A percentile compares a stretch with the other conserved stretches of the same genome.
Evolutionary conservation across 2,329 filamentous ascomycete genomes (phyloP).

Genomic region (Cercospora zeina): DNA sequence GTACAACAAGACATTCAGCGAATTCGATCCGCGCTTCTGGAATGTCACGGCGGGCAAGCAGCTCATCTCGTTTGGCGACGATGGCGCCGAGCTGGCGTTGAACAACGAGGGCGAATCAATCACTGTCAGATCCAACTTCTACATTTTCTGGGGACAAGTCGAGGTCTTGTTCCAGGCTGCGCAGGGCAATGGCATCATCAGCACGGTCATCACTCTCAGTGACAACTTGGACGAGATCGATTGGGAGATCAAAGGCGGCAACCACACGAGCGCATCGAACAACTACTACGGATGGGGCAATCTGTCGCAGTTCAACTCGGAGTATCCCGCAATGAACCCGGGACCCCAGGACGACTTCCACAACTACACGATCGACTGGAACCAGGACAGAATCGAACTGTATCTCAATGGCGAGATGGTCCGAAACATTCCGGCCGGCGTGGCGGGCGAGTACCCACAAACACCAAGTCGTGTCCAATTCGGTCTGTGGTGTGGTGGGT

Average conservation of each 20-base stretch:
- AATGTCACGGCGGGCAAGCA: conserved; percentile 64
- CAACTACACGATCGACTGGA: conserved; percentile 74
- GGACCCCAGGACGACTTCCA: conserved; percentile 61
- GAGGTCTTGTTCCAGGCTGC: conserved; percentile 78
- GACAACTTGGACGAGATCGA: conserved; percentile 87
- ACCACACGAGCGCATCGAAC: conserved; percentile 62
- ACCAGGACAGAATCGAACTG: conserved; percentile 64
- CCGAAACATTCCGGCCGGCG: conserved; percentile 58
- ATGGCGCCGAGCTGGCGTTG: conserved; percentile 70
- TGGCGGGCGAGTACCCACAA: conserved; percentile 60
- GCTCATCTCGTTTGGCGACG: conserved; percentile 55
- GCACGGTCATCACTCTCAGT: conserved; percentile 77
- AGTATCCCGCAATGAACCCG: conserved; percentile 56
- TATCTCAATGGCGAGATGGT: conserved; percentile 67
- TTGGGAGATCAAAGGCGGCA: conserved; percentile 76
- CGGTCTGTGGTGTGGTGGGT: conserved; percentile 86
- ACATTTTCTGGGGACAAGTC: conserved; percentile 81
- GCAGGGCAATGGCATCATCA: conserved; percentile 72
- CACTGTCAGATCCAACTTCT: conserved; percentile 75
- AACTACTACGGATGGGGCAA: conserved; percentile 78
- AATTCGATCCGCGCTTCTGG: conserved; percentile 42
- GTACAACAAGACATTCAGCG: conserved; percentile 62
- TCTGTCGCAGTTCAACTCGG: conserved; percentile 62
- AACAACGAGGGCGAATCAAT: conserved; percentile 69
- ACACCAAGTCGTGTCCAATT: conserved; percentile 70